Evolutionary conservation across 2,329 filamentous ascomycete species (phyloP).

Genomic region (Alternaria ethzedia): DNA sequence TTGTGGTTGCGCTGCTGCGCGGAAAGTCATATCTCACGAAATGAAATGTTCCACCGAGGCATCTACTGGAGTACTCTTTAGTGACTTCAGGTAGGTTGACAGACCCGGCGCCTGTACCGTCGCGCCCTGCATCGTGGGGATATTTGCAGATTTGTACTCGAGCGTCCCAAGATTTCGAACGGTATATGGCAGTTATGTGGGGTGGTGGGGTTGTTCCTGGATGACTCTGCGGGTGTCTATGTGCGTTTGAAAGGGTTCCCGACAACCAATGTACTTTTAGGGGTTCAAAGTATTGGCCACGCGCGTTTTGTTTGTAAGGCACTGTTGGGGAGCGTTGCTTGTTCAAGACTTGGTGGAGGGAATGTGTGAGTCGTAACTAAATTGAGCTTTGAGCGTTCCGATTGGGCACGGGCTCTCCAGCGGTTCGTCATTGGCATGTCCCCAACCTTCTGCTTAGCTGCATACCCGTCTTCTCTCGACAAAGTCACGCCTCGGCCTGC

Average conservation of each 20-base stretch:
- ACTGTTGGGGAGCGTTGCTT: slow-evolving; percentile 4
- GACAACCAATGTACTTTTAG: not conserved
- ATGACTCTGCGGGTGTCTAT: not conserved
- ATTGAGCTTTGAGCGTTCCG: slow-evolving; percentile 14
- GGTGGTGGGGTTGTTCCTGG: slow-evolving; percentile 25
- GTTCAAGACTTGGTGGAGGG: slow-evolving; percentile 1
- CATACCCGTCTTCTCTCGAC: not conserved
- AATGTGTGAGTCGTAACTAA: slow-evolving; percentile 11
- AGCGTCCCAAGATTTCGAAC: slow-evolving; percentile 1
- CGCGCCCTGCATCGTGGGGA: slow-evolving; percentile 35
- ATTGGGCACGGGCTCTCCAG: slow-evolving; percentile 15
- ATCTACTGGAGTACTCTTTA: slow-evolving; percentile 75
- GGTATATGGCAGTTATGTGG: slow-evolving; percentile 15
- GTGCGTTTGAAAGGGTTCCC: not conserved
- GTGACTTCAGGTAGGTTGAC: slow-evolving; percentile 76
- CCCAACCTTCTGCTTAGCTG: slow-evolving; percentile 38
- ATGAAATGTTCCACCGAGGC: slow-evolving; percentile 83
- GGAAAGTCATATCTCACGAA: slow-evolving; percentile 64
- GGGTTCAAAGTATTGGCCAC: not conserved
- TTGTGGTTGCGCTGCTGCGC: not conserved
- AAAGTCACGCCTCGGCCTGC: slow-evolving; percentile 5
- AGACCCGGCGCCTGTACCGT: slow-evolving; percentile 69
- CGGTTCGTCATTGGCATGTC: slow-evolving; percentile 31
- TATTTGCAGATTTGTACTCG: not conserved
- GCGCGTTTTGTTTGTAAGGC: not conserved